Base-by-base conservation (phyloP, 805 yeast species). In the Cyberlindnera mrakii region DNA sequence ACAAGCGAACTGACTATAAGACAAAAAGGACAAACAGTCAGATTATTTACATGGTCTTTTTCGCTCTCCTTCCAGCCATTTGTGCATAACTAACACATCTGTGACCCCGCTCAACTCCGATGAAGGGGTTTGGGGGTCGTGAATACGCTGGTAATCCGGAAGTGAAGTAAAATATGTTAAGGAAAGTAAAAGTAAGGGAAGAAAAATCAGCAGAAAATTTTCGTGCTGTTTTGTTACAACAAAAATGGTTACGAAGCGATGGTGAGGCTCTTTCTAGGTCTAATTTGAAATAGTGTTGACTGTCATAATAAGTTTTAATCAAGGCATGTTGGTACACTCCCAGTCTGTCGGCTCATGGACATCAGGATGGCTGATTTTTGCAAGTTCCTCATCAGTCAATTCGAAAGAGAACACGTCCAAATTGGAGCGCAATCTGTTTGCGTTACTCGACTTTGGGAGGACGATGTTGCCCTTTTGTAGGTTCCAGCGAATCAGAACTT, bases 261-360 rank as follows among this genome's bases (percentile, higher is more conserved):
- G 27, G 27, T 23, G 27, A 23, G 11, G 27, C 9, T 23, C 27
- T 23, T 1, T 2, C 27, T 5, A 23, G 11, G 11, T 8, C 11
- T 5, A 6, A 14, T 35, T 35, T 11, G 30, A 23, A 35, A 23
- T 23, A 5, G 11, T 23, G 27, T 23, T 23, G 15, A 25, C 2
- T 15, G 17, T 10, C 4, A 9, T 15, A 6, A 33, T 15, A 33
- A 4, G 11, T 17, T 15, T 20, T 10, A 19, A 8, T 37, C 33
- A 49, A 17, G 50, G 50, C 46, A 46, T 35, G 33, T 38, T 36
- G 18, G 50, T 46, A 25, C 53, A 49, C 35, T 82, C 88, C 88
- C 88, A 82, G 37, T 81, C 88, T 1, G 87, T 80, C 10, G 87
- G 86, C 47, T 80, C 86, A 50, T 82, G 78, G 1, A 75, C 77